phyloP scores from a whole-genome alignment of 2,329 filamentous ascomycete species.

The Microcyclosporella mali region DNA sequence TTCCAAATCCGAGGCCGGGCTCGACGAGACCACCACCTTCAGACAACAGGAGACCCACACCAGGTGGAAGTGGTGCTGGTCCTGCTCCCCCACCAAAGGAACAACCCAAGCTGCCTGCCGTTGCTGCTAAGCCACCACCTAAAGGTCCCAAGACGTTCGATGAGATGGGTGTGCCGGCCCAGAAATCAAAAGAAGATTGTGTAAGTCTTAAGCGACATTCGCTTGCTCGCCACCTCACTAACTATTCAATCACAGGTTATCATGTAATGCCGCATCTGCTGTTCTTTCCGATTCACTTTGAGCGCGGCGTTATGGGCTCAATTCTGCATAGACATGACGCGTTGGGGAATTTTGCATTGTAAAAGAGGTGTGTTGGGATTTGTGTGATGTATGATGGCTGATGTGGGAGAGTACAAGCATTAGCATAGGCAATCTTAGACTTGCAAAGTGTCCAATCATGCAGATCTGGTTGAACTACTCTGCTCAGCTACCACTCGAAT shows the following conservation, averaged over 20 bases:
- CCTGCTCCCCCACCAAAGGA: slow-evolving; percentile 16
- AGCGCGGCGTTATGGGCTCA: slow-evolving; percentile 1
- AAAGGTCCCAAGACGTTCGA: slow-evolving; percentile 94
- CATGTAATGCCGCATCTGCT: slow-evolving; percentile 2
- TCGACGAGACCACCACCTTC: slow-evolving; percentile 7
- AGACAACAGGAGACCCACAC: slow-evolving; percentile 5
- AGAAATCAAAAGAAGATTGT: slow-evolving; percentile 82
- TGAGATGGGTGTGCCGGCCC: slow-evolving; percentile 89
- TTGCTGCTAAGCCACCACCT: slow-evolving; percentile 34
- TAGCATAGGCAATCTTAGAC: too few relatives aligned
- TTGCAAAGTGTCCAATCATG: too few relatives aligned
- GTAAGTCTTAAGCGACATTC: slow-evolving; percentile 41
- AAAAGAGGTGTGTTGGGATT: neutral
- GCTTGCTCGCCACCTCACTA: neutral
- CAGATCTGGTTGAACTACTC: too few relatives aligned
- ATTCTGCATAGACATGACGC: neutral
- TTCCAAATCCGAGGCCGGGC: slow-evolving; percentile 11
- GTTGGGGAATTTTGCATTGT: neutral
- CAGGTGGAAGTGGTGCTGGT: slow-evolving; percentile 7
- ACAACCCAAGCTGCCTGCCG: slow-evolving; percentile 13
- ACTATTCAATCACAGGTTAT: slow-evolving; percentile 1
- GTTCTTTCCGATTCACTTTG: neutral
- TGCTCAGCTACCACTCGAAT: too few relatives aligned
- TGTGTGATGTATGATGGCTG: too few relatives aligned
- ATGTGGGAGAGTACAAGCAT: too few relatives aligned